phyloP scores from a whole-genome alignment of 2,329 filamentous ascomycete species.

The Alternaria sp. region DNA sequence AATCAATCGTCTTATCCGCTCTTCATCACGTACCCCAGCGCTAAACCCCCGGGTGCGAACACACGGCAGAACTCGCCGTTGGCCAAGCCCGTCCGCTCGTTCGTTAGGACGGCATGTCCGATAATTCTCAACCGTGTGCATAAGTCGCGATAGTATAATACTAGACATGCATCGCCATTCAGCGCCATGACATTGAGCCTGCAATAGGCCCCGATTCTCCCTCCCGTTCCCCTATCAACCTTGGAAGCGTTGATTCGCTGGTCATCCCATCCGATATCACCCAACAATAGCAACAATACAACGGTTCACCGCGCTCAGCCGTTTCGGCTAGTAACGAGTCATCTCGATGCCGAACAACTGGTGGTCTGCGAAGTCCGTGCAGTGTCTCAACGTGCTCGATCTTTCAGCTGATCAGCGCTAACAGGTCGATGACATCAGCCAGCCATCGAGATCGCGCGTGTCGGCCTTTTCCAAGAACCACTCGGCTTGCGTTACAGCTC shows the following conservation, averaged over 20 bases:
- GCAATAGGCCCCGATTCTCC: background rate
- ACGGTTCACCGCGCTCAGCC: background rate
- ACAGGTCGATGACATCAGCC: slow-evolving; percentile 13
- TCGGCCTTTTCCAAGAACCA: slow-evolving; percentile 2
- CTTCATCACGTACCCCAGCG: background rate
- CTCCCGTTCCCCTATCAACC: background rate
- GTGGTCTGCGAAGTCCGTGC: background rate
- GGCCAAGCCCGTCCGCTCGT: background rate
- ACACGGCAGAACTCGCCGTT: background rate
- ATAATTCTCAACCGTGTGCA: background rate
- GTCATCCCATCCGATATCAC: background rate
- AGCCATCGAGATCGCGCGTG: slow-evolving; percentile 1
- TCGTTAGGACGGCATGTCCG: background rate
- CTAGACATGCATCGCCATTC: background rate
- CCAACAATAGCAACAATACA: background rate
- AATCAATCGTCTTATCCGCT: slow-evolving; percentile 6
- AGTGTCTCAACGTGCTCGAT: background rate
- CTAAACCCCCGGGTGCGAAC: background rate
- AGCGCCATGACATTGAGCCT: background rate
- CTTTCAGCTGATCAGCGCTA: slow-evolving; percentile 12
- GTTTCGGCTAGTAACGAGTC: background rate
- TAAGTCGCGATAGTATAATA: background rate
- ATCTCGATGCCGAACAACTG: background rate
- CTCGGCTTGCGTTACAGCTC: slow-evolving; percentile 4
- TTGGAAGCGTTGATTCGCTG: background rate